Evolutionary conservation across 768 basidiomycete species (phyloP).

Genomic region (Coprinopsis strossmayeri): DNA sequence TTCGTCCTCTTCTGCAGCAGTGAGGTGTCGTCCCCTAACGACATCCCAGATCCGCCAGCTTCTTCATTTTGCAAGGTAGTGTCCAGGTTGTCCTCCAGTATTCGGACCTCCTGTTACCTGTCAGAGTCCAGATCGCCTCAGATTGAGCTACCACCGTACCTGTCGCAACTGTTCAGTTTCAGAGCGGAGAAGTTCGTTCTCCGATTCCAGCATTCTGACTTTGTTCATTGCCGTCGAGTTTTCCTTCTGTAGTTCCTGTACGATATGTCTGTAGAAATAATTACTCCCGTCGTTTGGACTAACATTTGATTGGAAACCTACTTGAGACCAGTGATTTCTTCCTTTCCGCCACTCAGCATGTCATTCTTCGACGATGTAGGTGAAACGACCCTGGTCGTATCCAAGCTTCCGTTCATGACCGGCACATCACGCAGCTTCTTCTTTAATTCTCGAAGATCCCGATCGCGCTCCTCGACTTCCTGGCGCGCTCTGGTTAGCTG

Average conservation of each 20-base stretch:
- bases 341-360: slow-evolving; percentile 32
- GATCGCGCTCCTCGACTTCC: slow-evolving; percentile 5
- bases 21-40: slow-evolving; percentile 25
- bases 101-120: slow-evolving; percentile 54
- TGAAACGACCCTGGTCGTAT: slow-evolving; percentile 13
- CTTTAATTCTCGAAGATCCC: slow-evolving; percentile 24
- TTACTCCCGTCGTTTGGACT: neutral
- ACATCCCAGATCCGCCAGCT: slow-evolving; percentile 6
- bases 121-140: neutral
- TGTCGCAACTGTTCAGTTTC: slow-evolving; percentile 71
- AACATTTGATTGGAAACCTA: slow-evolving; percentile 22
- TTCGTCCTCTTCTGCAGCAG: slow-evolving; percentile 34
- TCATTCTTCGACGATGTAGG: slow-evolving; percentile 45
- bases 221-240: slow-evolving; percentile 53
- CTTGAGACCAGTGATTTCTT: slow-evolving; percentile 85
- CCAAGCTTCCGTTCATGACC: slow-evolving; percentile 31
- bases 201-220: slow-evolving; percentile 67
- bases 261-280: slow-evolving; percentile 57
- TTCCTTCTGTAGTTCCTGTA: slow-evolving; percentile 85
- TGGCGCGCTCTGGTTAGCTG: neutral
- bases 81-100: slow-evolving; percentile 72
- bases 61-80: slow-evolving; percentile 40
- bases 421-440: slow-evolving; percentile 52
- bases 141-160: slow-evolving; percentile 27
- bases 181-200: slow-evolving; percentile 62